Base-by-base conservation (phyloP, 257 asterid species). In the Ehretia macrophylla region DNA sequence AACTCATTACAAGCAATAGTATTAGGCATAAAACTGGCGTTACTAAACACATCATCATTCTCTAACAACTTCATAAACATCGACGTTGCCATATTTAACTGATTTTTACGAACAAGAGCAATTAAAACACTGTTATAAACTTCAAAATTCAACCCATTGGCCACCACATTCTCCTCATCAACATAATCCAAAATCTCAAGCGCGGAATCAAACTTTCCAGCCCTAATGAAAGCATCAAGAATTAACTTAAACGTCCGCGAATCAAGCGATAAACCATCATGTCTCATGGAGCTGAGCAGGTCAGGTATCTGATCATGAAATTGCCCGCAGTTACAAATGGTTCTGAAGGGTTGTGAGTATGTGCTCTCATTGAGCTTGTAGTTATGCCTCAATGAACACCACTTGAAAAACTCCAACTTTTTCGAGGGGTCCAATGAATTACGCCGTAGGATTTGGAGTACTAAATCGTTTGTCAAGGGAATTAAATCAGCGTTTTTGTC, bases 1-100 rank as follows among this genome's bases (percentile, higher is more conserved):
- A 92, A 60, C 87, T 83, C 91, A 69, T 92, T 92, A 72, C 99
- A 88, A 14, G 95, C 86, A 68, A 88, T 13, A 11, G 91, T 78
- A 69, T 85, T 87, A 20, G 90, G 94, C 64, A 72, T 66, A 18
- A 66, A 78, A 35, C 52, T 60, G 12, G 68, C 80, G 66, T 46
- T 22, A 10, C 62, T 37, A 42, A 61, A 22, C 51, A 75, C n/a
- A 51, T 70, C 56, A 11, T 79, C 78, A 62, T 22, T 50, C 44
- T 85, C 87, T 58, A 92, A 59, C 55, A 92, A 79, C 75, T 86
- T 84, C 66, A 81, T 70, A 65, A 92, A 86, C 68, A 88, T 75
- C 3, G 94, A 76, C 74, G 84, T 72, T 46, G 96, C 97, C 44
- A 74, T 65, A 8, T 72, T 62, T 64, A 88, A 64, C 72, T 91